These are phyloP conservation scores for Volvox reticuliferus DNA, from an alignment of 139 green algal species.

Conservation along the genomic window DNA sequence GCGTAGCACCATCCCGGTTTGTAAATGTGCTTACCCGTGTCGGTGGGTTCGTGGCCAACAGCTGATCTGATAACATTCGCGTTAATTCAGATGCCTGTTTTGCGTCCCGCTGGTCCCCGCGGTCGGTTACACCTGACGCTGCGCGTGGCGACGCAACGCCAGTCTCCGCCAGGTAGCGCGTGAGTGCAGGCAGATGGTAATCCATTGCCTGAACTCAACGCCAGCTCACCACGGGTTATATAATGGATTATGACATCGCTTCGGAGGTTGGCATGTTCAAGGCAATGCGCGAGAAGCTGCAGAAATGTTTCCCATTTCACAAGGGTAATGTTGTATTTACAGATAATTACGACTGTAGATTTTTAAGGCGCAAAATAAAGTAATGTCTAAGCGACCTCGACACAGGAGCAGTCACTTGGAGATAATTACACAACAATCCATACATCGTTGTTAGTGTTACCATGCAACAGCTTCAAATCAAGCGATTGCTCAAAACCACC, in stretches of 20 bases:
- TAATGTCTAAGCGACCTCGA: conserved; percentile 10
- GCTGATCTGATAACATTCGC: not conserved
- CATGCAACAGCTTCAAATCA: too few relatives aligned
- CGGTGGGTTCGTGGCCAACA: not conserved
- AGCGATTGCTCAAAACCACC: too few relatives aligned
- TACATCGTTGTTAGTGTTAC: too few relatives aligned
- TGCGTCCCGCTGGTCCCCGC: too few relatives aligned
- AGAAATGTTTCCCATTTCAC: not conserved
- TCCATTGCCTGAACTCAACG: not conserved
- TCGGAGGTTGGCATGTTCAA: not conserved
- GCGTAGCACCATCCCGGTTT: too few relatives aligned
- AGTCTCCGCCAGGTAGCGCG: conserved; percentile 35
- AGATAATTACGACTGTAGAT: not conserved
- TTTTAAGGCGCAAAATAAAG: not conserved
- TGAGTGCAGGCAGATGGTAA: conserved; percentile 9
- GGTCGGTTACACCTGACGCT: not conserved
- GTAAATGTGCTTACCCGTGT: not conserved
- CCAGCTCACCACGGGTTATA: not conserved
- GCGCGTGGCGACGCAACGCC: not conserved
- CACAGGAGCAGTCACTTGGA: not conserved
- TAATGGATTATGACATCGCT: not conserved
- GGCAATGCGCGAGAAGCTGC: not conserved
- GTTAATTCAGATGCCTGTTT: not conserved
- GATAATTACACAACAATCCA: too few relatives aligned
- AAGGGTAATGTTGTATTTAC: not conserved